Evolutionary conservation across 495 filamentous ascomycete species (phyloP).

Genomic region (Daldinia loculata): DNA sequence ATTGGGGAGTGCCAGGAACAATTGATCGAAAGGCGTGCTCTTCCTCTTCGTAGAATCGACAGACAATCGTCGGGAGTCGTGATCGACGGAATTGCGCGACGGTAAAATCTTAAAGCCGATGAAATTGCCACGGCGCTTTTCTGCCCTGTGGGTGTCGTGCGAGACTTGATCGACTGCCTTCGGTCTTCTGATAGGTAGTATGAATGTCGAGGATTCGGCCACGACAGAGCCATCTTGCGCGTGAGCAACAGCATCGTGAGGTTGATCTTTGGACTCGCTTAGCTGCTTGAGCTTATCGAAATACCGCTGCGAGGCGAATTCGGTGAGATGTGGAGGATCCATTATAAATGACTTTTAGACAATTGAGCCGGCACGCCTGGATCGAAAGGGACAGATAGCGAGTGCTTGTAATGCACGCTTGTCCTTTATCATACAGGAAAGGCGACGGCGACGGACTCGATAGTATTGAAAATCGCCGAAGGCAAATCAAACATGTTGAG

Average conservation of each 20-base stretch:
- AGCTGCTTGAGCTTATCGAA: slow-evolving; percentile 59
- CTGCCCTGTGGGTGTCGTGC: slow-evolving; percentile 46
- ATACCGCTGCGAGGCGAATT: slow-evolving; percentile 66
- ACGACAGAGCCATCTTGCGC: slow-evolving; percentile 35
- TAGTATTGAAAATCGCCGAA: slow-evolving; percentile 46
- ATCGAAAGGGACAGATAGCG: slow-evolving; percentile 37
- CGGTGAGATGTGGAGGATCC: slow-evolving; percentile 64
- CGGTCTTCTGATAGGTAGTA: slow-evolving; percentile 52
- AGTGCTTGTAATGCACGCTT: slow-evolving; percentile 42
- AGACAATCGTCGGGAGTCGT: slow-evolving; percentile 39
- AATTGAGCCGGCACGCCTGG: slow-evolving; percentile 34
- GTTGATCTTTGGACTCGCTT: slow-evolving; percentile 44
- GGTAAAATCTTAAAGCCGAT: slow-evolving; percentile 45
- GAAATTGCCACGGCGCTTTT: slow-evolving; percentile 46
- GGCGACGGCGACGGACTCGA: slow-evolving; percentile 41
- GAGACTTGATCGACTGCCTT: slow-evolving; percentile 35
- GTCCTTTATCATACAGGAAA: slow-evolving; percentile 50
- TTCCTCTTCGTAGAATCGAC: slow-evolving; percentile 37
- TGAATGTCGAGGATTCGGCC: slow-evolving; percentile 48
- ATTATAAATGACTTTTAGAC: slow-evolving; percentile 46
- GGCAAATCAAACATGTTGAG: slow-evolving; percentile 60
- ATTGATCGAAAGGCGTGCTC: slow-evolving; percentile 55
- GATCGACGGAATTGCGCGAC: slow-evolving; percentile 42
- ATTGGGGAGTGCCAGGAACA: slow-evolving; percentile 61
- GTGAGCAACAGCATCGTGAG: slow-evolving; percentile 33